phyloP scores from a whole-genome alignment of 2,329 filamentous ascomycete species.

The Helminthosporium solani region DNA sequence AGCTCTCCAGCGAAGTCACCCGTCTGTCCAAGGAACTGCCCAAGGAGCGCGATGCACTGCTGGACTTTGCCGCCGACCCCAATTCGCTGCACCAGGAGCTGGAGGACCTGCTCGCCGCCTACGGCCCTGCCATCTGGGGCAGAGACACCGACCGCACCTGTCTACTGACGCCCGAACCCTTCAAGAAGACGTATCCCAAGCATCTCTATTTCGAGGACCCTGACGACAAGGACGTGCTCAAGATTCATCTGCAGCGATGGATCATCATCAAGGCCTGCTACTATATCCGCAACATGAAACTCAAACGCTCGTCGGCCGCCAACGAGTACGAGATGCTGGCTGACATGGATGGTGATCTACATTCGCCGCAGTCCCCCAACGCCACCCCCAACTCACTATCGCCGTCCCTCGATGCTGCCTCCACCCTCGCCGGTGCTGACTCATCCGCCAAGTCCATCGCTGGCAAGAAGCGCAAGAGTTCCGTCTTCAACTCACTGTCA shows the following conservation, averaged over 20 bases:
- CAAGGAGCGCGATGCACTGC: slow-evolving; percentile 39
- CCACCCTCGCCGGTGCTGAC: slow-evolving; percentile 21
- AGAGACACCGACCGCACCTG: slow-evolving; percentile 35
- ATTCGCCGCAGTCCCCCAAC: slow-evolving; percentile 31
- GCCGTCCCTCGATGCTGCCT: slow-evolving; percentile 18
- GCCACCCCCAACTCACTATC: slow-evolving; percentile 31
- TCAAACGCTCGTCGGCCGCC: slow-evolving; percentile 33
- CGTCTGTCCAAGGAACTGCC: slow-evolving; percentile 40
- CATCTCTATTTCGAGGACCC: slow-evolving; percentile 35
- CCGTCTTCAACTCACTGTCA: slow-evolving; percentile 29
- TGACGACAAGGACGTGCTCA: slow-evolving; percentile 24
- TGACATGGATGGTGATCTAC: slow-evolving; percentile 30
- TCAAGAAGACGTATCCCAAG: slow-evolving; percentile 40
- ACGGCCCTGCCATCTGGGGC: slow-evolving; percentile 39
- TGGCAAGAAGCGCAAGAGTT: slow-evolving; percentile 38
- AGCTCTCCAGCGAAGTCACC: slow-evolving; percentile 39
- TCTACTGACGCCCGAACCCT: slow-evolving; percentile 32
- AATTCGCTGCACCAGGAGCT: slow-evolving; percentile 33
- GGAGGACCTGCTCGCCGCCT: slow-evolving; percentile 33
- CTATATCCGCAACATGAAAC: slow-evolving; percentile 41
- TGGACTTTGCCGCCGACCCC: slow-evolving; percentile 40
- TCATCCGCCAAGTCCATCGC: slow-evolving; percentile 24
- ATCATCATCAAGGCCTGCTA: slow-evolving; percentile 44
- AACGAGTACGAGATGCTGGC: slow-evolving; percentile 34
- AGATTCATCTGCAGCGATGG: slow-evolving; percentile 41